Conservation (phyloP, 208 protist genomes). For the Sergeia podlipaevii region DNA sequence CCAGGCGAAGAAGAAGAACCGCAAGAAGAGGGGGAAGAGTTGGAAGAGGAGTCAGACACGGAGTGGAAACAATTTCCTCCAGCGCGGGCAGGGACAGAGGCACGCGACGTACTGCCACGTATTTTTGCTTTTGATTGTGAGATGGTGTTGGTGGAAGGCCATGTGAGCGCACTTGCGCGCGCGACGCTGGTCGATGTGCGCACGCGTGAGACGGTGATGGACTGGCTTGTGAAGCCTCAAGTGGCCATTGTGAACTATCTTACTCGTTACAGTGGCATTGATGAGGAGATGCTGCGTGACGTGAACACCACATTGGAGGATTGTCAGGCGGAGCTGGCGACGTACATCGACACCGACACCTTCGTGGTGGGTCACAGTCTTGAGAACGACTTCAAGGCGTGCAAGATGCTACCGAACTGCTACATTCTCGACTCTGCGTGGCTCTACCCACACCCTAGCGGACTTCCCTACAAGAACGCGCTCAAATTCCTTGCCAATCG, state of each 20-base stretch:
- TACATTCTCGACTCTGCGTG: slow-evolving; percentile 86
- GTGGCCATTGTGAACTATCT: slow-evolving; percentile 81
- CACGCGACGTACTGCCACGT: neutral
- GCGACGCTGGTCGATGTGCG: slow-evolving; percentile 77
- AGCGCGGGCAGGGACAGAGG: neutral
- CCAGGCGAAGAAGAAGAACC: no score
- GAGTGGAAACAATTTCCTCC: neutral
- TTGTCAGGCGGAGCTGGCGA: slow-evolving; percentile 60
- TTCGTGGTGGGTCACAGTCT: slow-evolving; percentile 92
- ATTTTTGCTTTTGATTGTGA: slow-evolving; percentile 90
- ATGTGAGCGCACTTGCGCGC: slow-evolving; percentile 73
- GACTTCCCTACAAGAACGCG: slow-evolving; percentile 77
- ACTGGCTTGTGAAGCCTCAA: slow-evolving; percentile 82
- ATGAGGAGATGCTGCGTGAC: slow-evolving; percentile 54
- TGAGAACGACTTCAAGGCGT: slow-evolving; percentile 93
- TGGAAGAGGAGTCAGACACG: neutral
- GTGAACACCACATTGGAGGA: slow-evolving; percentile 70
- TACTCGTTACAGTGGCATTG: slow-evolving; percentile 91
- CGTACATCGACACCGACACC: slow-evolving; percentile 56
- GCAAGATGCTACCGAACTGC: slow-evolving; percentile 77
- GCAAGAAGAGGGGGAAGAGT: slow-evolving; percentile 2
- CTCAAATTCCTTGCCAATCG: slow-evolving; percentile 75
- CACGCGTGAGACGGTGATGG: slow-evolving; percentile 44
- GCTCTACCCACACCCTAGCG: slow-evolving; percentile 87
- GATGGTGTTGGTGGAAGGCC: slow-evolving; percentile 74